Conservation (phyloP, 2,329 filamentous ascomycete genomes). For the Rutstroemia sydowiana region DNA sequence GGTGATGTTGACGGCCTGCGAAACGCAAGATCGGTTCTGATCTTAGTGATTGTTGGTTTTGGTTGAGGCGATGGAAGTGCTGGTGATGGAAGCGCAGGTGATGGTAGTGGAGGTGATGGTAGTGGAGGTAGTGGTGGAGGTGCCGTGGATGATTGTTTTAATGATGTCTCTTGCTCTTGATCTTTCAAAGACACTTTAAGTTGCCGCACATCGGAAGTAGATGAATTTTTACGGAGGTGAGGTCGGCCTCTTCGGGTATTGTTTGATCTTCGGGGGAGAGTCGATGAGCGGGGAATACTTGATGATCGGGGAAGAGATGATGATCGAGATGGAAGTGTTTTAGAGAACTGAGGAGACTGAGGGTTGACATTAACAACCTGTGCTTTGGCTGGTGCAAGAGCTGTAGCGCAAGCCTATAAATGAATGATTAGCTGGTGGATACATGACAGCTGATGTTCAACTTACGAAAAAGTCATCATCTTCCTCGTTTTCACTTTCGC, state of each 20-base stretch:
- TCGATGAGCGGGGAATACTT: no score
- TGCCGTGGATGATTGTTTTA: background rate
- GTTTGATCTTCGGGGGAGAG: no score
- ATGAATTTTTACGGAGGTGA: background rate
- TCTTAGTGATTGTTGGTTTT: background rate
- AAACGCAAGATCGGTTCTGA: background rate
- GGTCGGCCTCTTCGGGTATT: background rate
- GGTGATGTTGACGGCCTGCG: constrained; percentile 4
- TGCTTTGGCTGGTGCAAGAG: constrained; percentile 19
- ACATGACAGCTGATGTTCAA: background rate
- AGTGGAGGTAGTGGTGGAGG: no score
- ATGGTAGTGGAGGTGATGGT: no score
- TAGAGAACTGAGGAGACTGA: constrained; percentile 3
- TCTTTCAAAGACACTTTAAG: background rate
- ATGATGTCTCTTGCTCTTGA: background rate
- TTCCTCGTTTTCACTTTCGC: constrained; percentile 13
- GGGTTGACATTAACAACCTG: constrained; percentile 21
- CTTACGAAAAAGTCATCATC: constrained; percentile 20
- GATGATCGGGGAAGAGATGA: constrained; percentile 10
- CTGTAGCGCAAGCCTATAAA: constrained; percentile 20
- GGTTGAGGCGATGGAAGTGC: no score
- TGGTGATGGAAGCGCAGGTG: no score
- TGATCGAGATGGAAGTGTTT: constrained; percentile 18
- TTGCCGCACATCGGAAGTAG: background rate
- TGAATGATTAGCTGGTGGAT: no score